Percentiles rank a stretch among this genome's conserved stretches.
These are phyloP conservation scores for Annulohypoxylon bovei DNA, from an alignment of 495 filamentous ascomycete species.

Conservation along the genomic window DNA sequence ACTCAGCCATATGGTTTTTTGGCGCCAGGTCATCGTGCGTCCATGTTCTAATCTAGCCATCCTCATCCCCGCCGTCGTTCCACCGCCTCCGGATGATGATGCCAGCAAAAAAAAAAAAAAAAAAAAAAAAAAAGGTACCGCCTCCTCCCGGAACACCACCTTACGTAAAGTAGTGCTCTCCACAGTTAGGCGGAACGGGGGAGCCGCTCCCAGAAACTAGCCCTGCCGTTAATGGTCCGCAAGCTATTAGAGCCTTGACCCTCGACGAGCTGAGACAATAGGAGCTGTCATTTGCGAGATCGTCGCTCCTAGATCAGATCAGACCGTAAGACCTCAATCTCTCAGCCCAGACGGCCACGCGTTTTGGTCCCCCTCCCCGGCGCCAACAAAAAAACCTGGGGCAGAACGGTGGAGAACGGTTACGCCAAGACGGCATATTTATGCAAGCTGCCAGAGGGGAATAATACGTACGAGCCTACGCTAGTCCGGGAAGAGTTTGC, in stretches of 20 bases:
- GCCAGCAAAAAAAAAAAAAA: not conserved
- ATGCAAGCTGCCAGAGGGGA: too few relatives aligned
- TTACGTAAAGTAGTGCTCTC: not conserved
- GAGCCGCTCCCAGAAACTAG: not conserved
- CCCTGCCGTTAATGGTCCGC: too few relatives aligned
- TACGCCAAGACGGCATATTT: conserved; percentile 7
- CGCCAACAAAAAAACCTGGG: not conserved
- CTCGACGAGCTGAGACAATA: too few relatives aligned
- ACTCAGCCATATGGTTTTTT: not conserved
- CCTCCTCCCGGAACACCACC: not conserved
- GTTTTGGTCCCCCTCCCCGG: not conserved
- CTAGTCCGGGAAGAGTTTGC: too few relatives aligned
- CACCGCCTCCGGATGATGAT: not conserved
- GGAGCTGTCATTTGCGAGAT: not conserved
- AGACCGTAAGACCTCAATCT: not conserved
- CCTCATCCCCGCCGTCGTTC: not conserved
- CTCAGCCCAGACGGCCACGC: not conserved
- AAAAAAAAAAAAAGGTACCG: not conserved
- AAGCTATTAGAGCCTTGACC: too few relatives aligned
- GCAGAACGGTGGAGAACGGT: conserved; percentile 8
- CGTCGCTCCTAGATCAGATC: not conserved
- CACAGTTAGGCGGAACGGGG: not conserved
- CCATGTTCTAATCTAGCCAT: not conserved
- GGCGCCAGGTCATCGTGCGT: not conserved
- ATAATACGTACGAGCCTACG: too few relatives aligned